Conservation (phyloP, 2,329 filamentous ascomycete genomes). For the Colletotrichum trifolii region DNA sequence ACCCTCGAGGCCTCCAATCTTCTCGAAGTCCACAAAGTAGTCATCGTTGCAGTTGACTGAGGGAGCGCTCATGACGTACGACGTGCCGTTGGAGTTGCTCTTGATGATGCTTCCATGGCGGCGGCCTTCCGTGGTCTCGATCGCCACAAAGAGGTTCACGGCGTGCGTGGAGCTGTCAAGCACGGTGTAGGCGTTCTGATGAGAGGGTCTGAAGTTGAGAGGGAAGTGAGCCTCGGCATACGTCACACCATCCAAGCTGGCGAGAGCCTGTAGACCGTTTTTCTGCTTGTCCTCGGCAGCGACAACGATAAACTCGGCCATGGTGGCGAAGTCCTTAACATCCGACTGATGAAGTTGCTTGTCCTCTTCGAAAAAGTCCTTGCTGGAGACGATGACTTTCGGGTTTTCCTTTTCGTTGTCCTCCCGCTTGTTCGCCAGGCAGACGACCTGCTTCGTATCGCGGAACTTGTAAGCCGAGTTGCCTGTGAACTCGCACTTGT, state of each 20-base stretch:
- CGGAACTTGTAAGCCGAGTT: conserved; percentile 67
- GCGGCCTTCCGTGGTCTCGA: conserved; percentile 71
- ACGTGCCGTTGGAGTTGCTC: conserved; percentile 98
- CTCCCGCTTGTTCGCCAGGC: conserved; percentile 67
- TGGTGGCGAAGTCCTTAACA: conserved; percentile 88
- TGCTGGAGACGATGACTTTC: conserved; percentile 78
- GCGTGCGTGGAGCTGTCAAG: conserved; percentile 95
- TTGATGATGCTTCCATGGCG: conserved; percentile 92
- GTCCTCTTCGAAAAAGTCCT: conserved; percentile 79
- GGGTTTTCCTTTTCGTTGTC: conserved; percentile 72
- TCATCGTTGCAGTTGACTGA: conserved; percentile 82
- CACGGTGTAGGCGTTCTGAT: conserved; percentile 89
- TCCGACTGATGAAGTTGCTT: conserved; percentile 72
- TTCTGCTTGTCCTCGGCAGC: conserved; percentile 78
- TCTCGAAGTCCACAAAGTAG: conserved; percentile 95
- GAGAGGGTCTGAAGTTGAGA: conserved; percentile 80
- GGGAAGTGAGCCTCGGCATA: conserved; percentile 91
- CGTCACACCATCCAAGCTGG: conserved; percentile 84
- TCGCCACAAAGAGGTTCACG: conserved; percentile 92
- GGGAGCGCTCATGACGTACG: conserved; percentile 85
- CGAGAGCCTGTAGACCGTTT: conserved; percentile 78
- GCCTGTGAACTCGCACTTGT: conserved; percentile 88
- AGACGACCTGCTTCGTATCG: conserved; percentile 67
- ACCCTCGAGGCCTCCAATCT: conserved; percentile 91
- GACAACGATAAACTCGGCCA: conserved; percentile 96